Percentiles rank a stretch among this genome's conserved stretches.
Evolutionary conservation across 1,139 yeast species (phyloP).

Genomic region (Debaryomyces fabryi): DNA sequence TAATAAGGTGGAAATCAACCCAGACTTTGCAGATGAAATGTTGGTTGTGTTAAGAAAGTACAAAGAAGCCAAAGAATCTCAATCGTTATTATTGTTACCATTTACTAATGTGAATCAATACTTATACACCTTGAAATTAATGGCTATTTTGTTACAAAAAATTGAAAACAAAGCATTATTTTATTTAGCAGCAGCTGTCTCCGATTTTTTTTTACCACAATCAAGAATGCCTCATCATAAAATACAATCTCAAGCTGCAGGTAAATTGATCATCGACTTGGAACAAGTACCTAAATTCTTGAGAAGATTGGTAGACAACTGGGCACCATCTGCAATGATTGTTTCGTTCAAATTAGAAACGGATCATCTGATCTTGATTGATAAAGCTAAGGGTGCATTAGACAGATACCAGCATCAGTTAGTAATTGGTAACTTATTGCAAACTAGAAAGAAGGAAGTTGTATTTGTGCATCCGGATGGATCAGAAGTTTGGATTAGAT

Average conservation of each 20-base stretch:
- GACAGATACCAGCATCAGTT: slow-evolving; percentile 87
- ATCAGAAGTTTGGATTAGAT: slow-evolving; percentile 51
- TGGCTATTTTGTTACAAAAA: slow-evolving; percentile 61
- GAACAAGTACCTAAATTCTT: slow-evolving; percentile 97
- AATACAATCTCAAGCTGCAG: slow-evolving; percentile 78
- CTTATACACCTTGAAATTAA: slow-evolving; percentile 72
- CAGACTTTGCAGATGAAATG: slow-evolving; percentile 65
- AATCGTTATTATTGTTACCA: slow-evolving; percentile 70
- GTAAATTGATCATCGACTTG: slow-evolving; percentile 75
- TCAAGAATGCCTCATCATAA: slow-evolving; percentile 89
- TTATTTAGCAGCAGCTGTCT: slow-evolving; percentile 95
- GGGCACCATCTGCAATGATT: slow-evolving; percentile 97
- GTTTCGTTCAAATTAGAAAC: slow-evolving; percentile 95
- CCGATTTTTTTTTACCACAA: slow-evolving; percentile 90
- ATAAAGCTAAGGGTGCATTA: slow-evolving; percentile 78
- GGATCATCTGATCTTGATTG: slow-evolving; percentile 66
- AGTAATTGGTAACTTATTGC: slow-evolving; percentile 91
- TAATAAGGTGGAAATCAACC: slow-evolving; percentile 59
- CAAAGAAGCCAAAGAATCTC: slow-evolving; percentile 57
- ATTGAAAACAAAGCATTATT: slow-evolving; percentile 64
- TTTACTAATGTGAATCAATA: slow-evolving; percentile 96
- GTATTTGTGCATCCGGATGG: slow-evolving; percentile 71
- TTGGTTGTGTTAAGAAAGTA: slow-evolving; percentile 67
- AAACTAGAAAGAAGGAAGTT: slow-evolving; percentile 85
- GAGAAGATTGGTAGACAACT: slow-evolving; percentile 80